Base-by-base conservation (phyloP, 371 early-diverging fungal genomes). In the Mortierella polycephala region DNA sequence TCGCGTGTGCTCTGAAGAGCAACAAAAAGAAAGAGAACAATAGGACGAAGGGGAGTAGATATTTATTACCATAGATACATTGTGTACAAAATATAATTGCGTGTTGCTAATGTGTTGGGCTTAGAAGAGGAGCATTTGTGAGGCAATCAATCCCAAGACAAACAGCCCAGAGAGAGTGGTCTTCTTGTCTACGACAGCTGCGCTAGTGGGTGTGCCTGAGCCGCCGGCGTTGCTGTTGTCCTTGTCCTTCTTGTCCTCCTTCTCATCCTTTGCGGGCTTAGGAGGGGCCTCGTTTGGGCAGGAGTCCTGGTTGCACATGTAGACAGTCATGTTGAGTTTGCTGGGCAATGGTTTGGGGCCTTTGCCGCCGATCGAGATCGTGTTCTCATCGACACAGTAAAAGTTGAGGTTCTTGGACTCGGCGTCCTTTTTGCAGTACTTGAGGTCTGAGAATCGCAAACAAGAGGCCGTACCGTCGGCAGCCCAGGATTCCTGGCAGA, bases 401-500 rank as follows among this genome's bases (percentile, higher is more conserved):
- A 71, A 71, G 51, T 58, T 64, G 20, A 64, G 37, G 39, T 60
- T 45, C 18, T 54, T 53, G 30, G 52, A 47, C 3, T 16, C 46
- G 0, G 60, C 71, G 7, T 64, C 71, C 5, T 54, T 47, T 47
- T 64, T 23, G 16, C 71, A 71, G 16, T 42, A 56, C 51, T 71
- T 64, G 54, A 71, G 53, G 16, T 71, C 64, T 1, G 58, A n/a
- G 60, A 54, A 71, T 7, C 71, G 64, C 16, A 64, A 3, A 16
- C 71, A 71, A 12, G 71, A 64, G 12, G 71, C 55, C 16, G 71
- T 71, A 49, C 55, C 60, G 56, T 60, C 58, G 14, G 59, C 46
- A 8, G 8, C 51, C 60, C 64, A 71, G 23, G 64, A 49, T 16
- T 71, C 71, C 46, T 59, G 64, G 60, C 71, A 71, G 55, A 64